phyloP scores from a whole-genome alignment of 306 rosid species.

The Erythrophleum fordii region DNA sequence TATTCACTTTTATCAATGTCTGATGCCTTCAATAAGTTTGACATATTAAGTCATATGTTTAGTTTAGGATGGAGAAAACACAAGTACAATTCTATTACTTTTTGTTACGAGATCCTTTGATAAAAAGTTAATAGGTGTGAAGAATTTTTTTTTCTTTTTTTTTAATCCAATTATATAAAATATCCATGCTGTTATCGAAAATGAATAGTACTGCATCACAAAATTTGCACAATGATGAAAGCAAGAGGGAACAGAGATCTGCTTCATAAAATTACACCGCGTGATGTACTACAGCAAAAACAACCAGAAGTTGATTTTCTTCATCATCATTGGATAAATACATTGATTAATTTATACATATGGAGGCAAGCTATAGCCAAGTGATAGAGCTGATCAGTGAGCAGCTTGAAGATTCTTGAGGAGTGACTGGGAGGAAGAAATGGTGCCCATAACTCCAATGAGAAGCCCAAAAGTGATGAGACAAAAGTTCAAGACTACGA shows the following conservation, averaged over 20 bases:
- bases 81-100: too few species aligned
- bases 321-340: neutral
- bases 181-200: neutral
- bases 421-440: conserved; percentile 60
- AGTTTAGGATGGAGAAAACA: too few species aligned
- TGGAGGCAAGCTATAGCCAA: neutral
- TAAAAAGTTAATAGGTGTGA: too few species aligned
- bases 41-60: neutral
- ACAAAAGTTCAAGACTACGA: conserved; percentile 45
- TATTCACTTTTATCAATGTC: too few species aligned
- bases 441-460: conserved; percentile 64
- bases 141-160: too few species aligned
- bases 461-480: conserved; percentile 52
- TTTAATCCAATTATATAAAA: too few species aligned
- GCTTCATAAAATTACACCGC: neutral
- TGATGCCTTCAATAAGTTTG: too few species aligned
- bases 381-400: conserved; percentile 18
- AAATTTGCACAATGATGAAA: neutral
- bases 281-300: neutral
- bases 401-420: conserved; percentile 34
- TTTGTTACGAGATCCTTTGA: too few species aligned
- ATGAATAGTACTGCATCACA: neutral
- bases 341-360: too few species aligned
- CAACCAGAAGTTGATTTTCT: neutral
- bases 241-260: neutral